Evolutionary conservation across 805 yeast genomes (phyloP).

Genomic region (Suhomyces prunicola): DNA sequence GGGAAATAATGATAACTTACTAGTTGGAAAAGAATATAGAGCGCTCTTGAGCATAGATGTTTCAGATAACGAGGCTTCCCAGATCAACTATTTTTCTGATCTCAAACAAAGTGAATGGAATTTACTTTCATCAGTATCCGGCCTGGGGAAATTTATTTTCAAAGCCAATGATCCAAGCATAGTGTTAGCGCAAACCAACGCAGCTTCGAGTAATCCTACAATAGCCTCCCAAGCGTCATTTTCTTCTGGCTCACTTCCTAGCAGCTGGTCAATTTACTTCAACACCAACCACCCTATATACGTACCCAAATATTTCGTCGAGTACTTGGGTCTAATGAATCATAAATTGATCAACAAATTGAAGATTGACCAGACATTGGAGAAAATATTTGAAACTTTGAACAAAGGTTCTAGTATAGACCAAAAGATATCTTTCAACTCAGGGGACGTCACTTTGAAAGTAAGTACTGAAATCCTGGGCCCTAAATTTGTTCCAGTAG

Average conservation of each 20-base stretch:
- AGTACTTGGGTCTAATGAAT: slow-evolving; percentile 25
- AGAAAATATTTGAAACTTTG: slow-evolving; percentile 4
- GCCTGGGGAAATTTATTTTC: slow-evolving; percentile 15
- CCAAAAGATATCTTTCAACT: background rate
- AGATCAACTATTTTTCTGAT: slow-evolving; percentile 20
- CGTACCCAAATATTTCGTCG: slow-evolving; percentile 27
- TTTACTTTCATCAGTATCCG: background rate
- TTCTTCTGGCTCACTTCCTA: slow-evolving; percentile 1
- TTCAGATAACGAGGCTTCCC: background rate
- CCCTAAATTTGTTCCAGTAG: slow-evolving; percentile 21
- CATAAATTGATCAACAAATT: background rate
- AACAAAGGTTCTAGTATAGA: slow-evolving; percentile 6
- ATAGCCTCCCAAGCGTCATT: background rate
- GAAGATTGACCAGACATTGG: background rate
- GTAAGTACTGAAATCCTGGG: slow-evolving; percentile 7
- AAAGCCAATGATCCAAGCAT: slow-evolving; percentile 8
- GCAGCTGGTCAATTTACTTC: slow-evolving; percentile 26
- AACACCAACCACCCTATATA: slow-evolving; percentile 23
- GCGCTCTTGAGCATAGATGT: slow-evolving; percentile 22
- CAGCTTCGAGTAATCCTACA: background rate
- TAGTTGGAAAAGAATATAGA: slow-evolving; percentile 17
- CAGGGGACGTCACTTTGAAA: background rate
- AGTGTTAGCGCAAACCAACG: background rate
- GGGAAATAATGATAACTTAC: background rate
- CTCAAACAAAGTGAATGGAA: slow-evolving; percentile 22